Percentiles rank a stretch among this genome's conserved stretches.
Conservation (phyloP, 306 rosid genomes). For the Luffa aegyptiaca region DNA sequence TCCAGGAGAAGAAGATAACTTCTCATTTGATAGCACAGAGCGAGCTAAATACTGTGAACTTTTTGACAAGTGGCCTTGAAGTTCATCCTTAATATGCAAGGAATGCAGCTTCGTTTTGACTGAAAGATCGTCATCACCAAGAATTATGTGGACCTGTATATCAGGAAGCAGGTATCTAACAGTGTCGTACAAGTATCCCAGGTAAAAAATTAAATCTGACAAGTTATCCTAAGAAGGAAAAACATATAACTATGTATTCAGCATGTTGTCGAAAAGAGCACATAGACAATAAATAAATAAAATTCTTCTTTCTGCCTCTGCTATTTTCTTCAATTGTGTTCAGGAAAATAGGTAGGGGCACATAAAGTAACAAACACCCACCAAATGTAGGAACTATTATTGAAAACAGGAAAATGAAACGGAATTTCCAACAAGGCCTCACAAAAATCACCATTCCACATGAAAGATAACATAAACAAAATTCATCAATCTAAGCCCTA, state of each 20-base stretch:
- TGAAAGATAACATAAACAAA: not conserved
- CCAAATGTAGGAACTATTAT: not conserved
- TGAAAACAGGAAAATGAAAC: not conserved
- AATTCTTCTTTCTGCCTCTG: not conserved
- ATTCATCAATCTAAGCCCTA: not conserved
- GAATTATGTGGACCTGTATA: conserved; percentile 61
- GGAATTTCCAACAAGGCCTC: not conserved
- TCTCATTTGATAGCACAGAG: conserved; percentile 59
- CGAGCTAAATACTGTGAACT: conserved; percentile 71
- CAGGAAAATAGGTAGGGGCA: not conserved
- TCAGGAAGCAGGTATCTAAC: conserved; percentile 9
- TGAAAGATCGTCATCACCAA: conserved; percentile 50
- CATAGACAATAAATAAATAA: not conserved
- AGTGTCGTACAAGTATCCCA: not conserved
- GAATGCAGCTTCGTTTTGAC: conserved; percentile 80
- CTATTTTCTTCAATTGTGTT: not conserved
- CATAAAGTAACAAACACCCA: not conserved
- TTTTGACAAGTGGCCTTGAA: conserved; percentile 56
- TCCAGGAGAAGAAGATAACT: conserved; percentile 24
- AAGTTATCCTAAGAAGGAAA: not conserved
- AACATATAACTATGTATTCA: not conserved
- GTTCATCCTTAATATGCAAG: conserved; percentile 80
- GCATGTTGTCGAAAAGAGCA: not conserved
- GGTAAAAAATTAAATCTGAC: not conserved
- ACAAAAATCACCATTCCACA: not conserved